Percentiles rank a stretch among this genome's conserved stretches.
These are phyloP conservation scores for Pterocarpus macrocarpus DNA, from an alignment of 306 rosid genomes.

Conservation along the genomic window DNA sequence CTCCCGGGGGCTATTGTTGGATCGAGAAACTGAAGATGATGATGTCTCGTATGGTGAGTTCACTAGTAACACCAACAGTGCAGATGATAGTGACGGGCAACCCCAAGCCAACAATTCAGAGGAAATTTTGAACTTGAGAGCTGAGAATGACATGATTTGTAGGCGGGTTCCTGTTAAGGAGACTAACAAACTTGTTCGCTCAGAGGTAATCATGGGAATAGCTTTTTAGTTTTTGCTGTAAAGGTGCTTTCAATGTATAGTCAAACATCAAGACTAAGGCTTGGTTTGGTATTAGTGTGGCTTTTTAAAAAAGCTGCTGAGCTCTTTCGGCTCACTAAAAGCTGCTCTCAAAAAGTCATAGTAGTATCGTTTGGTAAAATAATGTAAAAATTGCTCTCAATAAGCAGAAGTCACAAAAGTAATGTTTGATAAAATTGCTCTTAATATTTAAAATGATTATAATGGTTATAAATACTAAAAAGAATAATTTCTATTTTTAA, in stretches of 20 bases:
- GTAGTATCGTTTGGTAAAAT: no score
- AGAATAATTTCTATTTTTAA: no score
- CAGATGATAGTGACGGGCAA: conserved; percentile 72
- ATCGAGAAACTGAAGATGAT: conserved; percentile 73
- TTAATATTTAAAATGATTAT: no score
- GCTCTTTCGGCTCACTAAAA: no score
- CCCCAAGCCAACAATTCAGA: conserved; percentile 69
- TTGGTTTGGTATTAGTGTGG: no score
- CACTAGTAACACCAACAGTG: conserved; percentile 60
- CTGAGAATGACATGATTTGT: conserved; percentile 80
- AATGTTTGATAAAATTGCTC: no score
- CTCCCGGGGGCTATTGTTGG: conserved; percentile 70
- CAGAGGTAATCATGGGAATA: conserved; percentile 70
- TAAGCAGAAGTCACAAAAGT: no score
- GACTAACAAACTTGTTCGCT: conserved; percentile 71
- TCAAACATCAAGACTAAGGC: not conserved
- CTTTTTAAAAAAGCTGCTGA: no score
- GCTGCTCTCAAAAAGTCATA: no score
- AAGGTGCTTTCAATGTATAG: conserved; percentile 26
- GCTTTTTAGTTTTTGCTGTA: conserved; percentile 25
- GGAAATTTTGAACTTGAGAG: conserved; percentile 76
- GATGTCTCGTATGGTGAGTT: conserved; percentile 68
- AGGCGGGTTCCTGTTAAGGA: conserved; percentile 91
- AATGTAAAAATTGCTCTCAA: no score
- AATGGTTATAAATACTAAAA: no score